These are phyloP conservation scores for Hypocrella siamensis DNA, from an alignment of 2,329 filamentous ascomycete species.

Conservation along the genomic window DNA sequence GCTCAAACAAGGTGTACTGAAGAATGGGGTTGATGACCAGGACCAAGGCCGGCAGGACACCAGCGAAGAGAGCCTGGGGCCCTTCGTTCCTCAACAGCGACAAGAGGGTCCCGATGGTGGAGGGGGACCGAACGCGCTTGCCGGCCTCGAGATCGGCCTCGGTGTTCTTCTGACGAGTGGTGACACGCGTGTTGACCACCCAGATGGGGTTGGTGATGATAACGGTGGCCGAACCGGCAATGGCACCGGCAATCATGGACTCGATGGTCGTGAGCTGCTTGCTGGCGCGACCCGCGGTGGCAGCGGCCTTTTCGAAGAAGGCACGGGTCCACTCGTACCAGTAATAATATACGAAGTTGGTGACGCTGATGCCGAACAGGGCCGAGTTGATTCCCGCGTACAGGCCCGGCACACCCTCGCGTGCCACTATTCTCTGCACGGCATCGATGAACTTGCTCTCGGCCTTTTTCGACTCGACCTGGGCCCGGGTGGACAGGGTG, in stretches of 20 bases:
- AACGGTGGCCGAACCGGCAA: conserved; percentile 88
- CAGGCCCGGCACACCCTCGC: conserved; percentile 77
- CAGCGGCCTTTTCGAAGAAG: conserved; percentile 68
- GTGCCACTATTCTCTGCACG: conserved; percentile 71
- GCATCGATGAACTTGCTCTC: conserved; percentile 74
- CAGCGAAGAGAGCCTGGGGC: conserved; percentile 70
- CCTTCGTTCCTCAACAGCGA: conserved; percentile 74
- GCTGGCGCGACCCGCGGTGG: conserved; percentile 53
- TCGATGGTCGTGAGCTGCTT: conserved; percentile 82
- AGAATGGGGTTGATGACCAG: conserved; percentile 96
- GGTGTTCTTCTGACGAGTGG: conserved; percentile 55
- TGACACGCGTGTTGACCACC: conserved; percentile 98
- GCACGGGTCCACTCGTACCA: conserved; percentile 97
- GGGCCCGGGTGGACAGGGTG: conserved; percentile 89
- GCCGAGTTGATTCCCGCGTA: conserved; percentile 90
- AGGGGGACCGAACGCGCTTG: conserved; percentile 30
- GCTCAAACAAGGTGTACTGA: conserved; percentile 97
- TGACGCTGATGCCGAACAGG: conserved; percentile 92
- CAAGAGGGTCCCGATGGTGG: conserved; percentile 68
- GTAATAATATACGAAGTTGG: conserved; percentile 99
- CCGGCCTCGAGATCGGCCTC: conserved; percentile 26
- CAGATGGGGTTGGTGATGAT: conserved; percentile 97
- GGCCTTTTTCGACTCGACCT: conserved; percentile 91
- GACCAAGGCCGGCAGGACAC: conserved; percentile 81
- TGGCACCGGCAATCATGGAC: conserved; percentile 85